Base-by-base conservation (phyloP, 108 stramenopile genomes). In the Cyclotella cryptica region DNA sequence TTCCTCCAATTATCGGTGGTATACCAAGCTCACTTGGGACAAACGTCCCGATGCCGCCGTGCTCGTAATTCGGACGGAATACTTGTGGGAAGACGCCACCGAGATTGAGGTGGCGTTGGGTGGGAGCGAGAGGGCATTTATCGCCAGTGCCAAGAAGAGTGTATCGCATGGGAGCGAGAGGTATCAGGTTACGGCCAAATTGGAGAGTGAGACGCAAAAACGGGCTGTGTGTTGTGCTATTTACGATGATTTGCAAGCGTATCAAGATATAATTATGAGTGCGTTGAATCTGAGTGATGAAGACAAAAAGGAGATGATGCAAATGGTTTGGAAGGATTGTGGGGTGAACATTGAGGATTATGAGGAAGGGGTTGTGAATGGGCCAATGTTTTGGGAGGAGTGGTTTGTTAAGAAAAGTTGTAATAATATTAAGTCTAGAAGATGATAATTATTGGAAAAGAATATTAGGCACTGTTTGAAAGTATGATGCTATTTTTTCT, bases 231-330 rank as follows among this genome's bases (percentile, higher is more conserved):
- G 64, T 45, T 65, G 64, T 26, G 64, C 64, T 22, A 65, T 65
- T 19, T 65, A 65, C 45, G 45, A 65, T 65, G 64, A 65, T 45
- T 45, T 65, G 45, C 64, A 65, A 29, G 64, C 45, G 3, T 65
- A 65, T 65, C 64, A 65, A 45, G 64, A 65, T 65, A 65, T 65
- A 7, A 12, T 65, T 14, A 7, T 47, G 45, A 6, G 43, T 26
- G 43, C 64, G 9, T 10, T 65, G n/a, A 65, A 65, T 46, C 45
- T 65, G 45, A 29, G 35, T 26, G 22, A 19, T 2, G 19, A 46
- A 6, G 64, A 65, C 10, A 65, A 65, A 30, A 22, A 46, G 10
- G 45, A 65, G 26, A 65, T 65, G 64, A 65, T 65, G 22, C 9
- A 27, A 65, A 10, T 65, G 45, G 45, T 65, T 44, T 46, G 35